phyloP scores from a whole-genome alignment of 352 stramenopile species.

The Aphanomyces cochlioides region DNA sequence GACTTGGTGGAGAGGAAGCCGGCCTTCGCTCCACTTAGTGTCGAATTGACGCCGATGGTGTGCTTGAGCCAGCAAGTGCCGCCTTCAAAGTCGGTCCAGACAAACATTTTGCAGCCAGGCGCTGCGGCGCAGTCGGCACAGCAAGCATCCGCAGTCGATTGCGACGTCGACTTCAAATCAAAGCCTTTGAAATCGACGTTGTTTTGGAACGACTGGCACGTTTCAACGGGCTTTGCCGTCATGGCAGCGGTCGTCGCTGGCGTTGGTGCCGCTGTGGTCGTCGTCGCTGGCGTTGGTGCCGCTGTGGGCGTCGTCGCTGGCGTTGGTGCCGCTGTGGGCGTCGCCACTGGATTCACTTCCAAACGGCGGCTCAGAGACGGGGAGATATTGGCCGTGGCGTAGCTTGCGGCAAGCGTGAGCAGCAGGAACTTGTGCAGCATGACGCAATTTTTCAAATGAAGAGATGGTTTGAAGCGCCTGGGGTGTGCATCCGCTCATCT shows the following conservation, averaged over 20 bases:
- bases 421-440: no score
- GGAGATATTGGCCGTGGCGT: conserved; percentile 35
- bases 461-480: no score
- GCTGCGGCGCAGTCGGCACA: conserved; percentile 9
- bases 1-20: neutral
- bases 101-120: conserved; percentile 18
- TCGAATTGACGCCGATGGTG: neutral
- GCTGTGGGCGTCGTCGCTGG: neutral
- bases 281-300: neutral
- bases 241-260: conserved; percentile 40
- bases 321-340: neutral
- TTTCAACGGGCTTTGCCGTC: conserved; percentile 19
- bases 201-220: neutral
- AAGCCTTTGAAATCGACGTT: neutral
- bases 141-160: neutral
- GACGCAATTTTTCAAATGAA: no score
- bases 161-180: neutral
- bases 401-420: no score
- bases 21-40: neutral
- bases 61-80: conserved; percentile 22
- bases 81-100: conserved; percentile 12
- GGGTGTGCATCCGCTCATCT: no score
- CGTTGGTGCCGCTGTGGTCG: neutral
- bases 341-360: neutral
- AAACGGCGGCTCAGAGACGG: neutral